A percentile compares a stretch with the other conserved stretches of the same genome.
Evolutionary conservation across 1,284 basidiomycete genomes (phyloP).

Genomic region (Hymenochaete sp.): DNA sequence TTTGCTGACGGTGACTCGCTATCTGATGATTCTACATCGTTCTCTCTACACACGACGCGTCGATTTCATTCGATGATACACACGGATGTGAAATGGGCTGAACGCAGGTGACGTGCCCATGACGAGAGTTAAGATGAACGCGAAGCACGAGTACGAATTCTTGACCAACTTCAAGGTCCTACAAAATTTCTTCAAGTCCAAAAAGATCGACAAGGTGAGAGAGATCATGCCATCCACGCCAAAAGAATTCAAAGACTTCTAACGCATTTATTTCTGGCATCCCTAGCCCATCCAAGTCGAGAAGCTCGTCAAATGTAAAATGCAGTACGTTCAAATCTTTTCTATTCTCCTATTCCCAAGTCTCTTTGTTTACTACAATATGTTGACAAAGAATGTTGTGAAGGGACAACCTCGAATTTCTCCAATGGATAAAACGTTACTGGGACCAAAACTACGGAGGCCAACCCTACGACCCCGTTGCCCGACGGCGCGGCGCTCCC

Average conservation of each 20-base stretch:
- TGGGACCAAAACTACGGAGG: slow-evolving; percentile 93
- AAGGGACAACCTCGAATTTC: slow-evolving; percentile 96
- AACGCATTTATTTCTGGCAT: too few relatives aligned
- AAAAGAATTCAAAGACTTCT: too few relatives aligned
- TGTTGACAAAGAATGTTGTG: slow-evolving; percentile 1
- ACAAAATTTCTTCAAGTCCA: slow-evolving; percentile 79
- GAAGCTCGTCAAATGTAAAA: slow-evolving; percentile 93
- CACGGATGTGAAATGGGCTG: background rate
- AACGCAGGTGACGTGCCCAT: slow-evolving; percentile 72
- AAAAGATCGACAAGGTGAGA: slow-evolving; percentile 89
- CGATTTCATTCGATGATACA: too few relatives aligned
- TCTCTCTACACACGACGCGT: too few relatives aligned
- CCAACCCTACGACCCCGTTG: slow-evolving; percentile 83
- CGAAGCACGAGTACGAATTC: slow-evolving; percentile 94
- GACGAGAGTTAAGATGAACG: slow-evolving; percentile 84
- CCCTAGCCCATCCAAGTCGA: slow-evolving; percentile 87
- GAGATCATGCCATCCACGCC: background rate
- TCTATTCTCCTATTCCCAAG: slow-evolving; percentile 8
- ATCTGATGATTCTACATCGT: too few relatives aligned
- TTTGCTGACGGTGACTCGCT: background rate
- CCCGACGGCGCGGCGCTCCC: slow-evolving; percentile 67
- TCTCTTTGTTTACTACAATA: background rate
- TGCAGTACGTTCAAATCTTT: slow-evolving; percentile 70
- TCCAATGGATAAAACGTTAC: slow-evolving; percentile 95
- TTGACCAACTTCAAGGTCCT: slow-evolving; percentile 93